phyloP scores from a whole-genome alignment of 106 monocot species.

The Acanthochlamys bracteata region DNA sequence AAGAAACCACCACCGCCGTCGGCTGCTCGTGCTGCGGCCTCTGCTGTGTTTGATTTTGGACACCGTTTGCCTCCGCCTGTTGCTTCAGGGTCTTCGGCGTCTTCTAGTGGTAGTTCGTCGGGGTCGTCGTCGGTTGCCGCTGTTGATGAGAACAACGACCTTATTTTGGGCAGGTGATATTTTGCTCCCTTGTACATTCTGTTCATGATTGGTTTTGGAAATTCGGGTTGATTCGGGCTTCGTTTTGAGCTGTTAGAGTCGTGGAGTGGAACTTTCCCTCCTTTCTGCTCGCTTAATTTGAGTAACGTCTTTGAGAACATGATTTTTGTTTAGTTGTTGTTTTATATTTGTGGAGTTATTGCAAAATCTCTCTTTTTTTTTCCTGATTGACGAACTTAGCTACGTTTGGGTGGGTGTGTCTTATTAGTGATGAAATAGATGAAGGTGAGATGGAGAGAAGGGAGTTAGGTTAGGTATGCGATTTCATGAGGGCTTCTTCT shows the following conservation, averaged over 20 bases:
- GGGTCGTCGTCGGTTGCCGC: constrained; percentile 38
- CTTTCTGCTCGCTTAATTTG: too few species aligned
- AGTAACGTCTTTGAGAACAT: too few species aligned
- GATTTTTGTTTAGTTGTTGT: too few species aligned
- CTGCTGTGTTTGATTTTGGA: not conserved
- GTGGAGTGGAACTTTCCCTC: too few species aligned
- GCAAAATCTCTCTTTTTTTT: too few species aligned
- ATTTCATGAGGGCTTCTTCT: too few species aligned
- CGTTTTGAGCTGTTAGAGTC: not conserved
- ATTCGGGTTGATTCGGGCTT: not conserved
- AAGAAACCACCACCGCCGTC: constrained; percentile 1
- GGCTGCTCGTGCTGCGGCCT: not conserved
- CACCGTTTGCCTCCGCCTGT: not conserved
- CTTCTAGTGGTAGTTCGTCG: constrained; percentile 63
- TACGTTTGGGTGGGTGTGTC: too few species aligned
- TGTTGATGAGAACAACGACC: constrained; percentile 59
- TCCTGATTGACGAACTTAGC: too few species aligned
- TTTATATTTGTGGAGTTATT: too few species aligned
- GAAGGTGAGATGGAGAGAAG: too few species aligned
- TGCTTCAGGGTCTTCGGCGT: constrained; percentile 31
- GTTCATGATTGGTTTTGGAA: not conserved
- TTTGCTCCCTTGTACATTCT: constrained; percentile 15
- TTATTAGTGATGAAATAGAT: too few species aligned
- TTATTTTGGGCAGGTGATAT: constrained; percentile 16
- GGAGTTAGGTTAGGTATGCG: too few species aligned